Percentiles rank a stretch among this genome's conserved stretches.
phyloP scores from a whole-genome alignment of 2,329 filamentous ascomycete genomes.

The Pseudocercospora musae region DNA sequence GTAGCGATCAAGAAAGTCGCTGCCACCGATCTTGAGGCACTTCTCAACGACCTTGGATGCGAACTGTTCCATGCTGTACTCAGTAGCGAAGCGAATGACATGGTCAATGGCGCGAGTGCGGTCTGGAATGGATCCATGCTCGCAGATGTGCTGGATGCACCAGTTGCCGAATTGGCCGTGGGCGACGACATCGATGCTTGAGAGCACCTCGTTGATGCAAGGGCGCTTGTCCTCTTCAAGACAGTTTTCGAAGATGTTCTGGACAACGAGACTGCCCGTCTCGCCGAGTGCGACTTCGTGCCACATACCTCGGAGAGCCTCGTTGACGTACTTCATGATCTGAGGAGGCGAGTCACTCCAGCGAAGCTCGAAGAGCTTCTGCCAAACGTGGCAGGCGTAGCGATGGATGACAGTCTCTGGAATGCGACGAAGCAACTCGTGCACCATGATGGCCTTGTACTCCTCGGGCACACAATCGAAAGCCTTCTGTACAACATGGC shows the following conservation, averaged over 20 bases:
- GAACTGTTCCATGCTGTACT: conserved; percentile 99
- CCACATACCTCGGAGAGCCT: conserved; percentile 94
- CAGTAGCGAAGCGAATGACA: conserved; percentile 85
- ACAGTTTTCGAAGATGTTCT: conserved; percentile 99
- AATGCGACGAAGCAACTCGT: conserved; percentile 89
- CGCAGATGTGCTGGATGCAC: conserved; percentile 99
- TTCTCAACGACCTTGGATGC: conserved; percentile 99
- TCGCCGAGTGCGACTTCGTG: conserved; percentile 96
- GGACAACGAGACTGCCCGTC: conserved; percentile 94
- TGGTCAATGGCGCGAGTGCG: conserved; percentile 92
- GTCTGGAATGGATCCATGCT: conserved; percentile 87
- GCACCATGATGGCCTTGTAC: conserved; percentile 98
- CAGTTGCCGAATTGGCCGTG: conserved; percentile 99
- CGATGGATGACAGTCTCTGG: conserved; percentile 97
- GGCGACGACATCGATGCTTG: conserved; percentile 91
- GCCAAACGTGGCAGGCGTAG: conserved; percentile 98
- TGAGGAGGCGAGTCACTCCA: conserved; percentile 94
- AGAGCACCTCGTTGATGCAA: conserved; percentile 93
- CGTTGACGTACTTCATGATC: conserved; percentile 98
- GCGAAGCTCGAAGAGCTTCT: conserved; percentile 96
- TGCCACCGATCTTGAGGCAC: conserved; percentile 91
- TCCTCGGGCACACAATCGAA: conserved; percentile 97
- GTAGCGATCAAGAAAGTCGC: conserved; percentile 87
- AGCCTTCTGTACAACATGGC: conserved; percentile 96
- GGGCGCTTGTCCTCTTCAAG: conserved; percentile 98